Base-by-base conservation (phyloP, 2,329 filamentous ascomycete genomes). In the Ophiostoma novo-ulmi region DNA sequence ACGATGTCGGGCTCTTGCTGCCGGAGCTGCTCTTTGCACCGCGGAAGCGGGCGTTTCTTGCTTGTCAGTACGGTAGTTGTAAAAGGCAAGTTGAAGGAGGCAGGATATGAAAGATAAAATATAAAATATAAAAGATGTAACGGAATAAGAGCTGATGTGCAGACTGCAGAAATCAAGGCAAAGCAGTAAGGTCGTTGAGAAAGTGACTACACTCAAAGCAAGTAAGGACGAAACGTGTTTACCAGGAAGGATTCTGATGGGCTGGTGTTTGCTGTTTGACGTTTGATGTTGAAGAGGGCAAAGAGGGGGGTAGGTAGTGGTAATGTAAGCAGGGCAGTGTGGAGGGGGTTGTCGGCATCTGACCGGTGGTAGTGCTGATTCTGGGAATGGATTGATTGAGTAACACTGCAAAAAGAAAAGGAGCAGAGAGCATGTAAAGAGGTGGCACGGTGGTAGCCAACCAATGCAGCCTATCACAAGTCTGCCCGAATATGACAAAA, bases 1-100 rank as follows among this genome's bases (percentile, higher is more conserved):
- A 71, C 52, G 69, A 69, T 20, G 73, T 73, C 35, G 73, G 70
- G 65, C 73, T 73, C 70, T 69, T 71, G 66, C 68, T 72, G 68
- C 64, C 69, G 64, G 66, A 66, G 68, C 41, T 72, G 65, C 61
- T 52, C 38, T 44, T 71, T 38, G 70, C 71, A 58, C 72, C 72
- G 22, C 72, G 71, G 36, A 73, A 70, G 71, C 71, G 73, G 69
- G 73, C 73, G 69, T 74, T 73, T 65, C 70, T 72, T 36, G 36
- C 10, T 14, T 65, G 63, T 65, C 22, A 65, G 63, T 17, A 22
- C 22, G 35, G 22, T 26, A 17, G 31, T 20, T 17, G 61, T 20
- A 10, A 36, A 20, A 11, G 63, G 5, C 7, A 35, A 7, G 39
- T 58, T 8, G 31, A 41, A 20, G 39, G 8, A 17, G 22, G 44